A percentile compares a stretch with the other conserved stretches of the same genome.
Conservation (phyloP, 768 basidiomycete genomes). For the Dendrothele bispora region DNA sequence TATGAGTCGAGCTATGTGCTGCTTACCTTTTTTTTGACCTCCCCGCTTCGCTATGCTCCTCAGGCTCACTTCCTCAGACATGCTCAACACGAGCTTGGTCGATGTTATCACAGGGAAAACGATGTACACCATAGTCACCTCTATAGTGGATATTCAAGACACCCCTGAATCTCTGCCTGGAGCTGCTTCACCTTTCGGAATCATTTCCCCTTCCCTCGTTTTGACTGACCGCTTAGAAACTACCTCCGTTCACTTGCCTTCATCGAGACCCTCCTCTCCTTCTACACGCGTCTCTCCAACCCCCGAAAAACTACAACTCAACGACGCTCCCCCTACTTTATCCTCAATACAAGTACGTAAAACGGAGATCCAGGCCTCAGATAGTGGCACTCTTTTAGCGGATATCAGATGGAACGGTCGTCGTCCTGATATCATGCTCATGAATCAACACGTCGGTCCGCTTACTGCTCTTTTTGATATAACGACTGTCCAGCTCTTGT, state of each 20-base stretch:
- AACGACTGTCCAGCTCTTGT: constrained; percentile 56
- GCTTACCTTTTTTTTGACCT: not conserved
- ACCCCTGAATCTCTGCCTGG: constrained; percentile 17
- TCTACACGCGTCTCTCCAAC: constrained; percentile 2
- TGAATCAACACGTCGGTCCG: constrained; percentile 49
- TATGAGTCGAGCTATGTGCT: constrained; percentile 9
- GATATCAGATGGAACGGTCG: constrained; percentile 55
- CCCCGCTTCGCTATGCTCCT: constrained; percentile 44
- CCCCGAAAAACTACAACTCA: no score
- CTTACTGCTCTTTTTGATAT: constrained; percentile 59
- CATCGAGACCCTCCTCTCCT: constrained; percentile 4
- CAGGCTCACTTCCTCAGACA: constrained; percentile 57
- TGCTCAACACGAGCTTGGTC: constrained; percentile 55
- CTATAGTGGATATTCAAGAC: constrained; percentile 26
- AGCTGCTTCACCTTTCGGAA: not conserved
- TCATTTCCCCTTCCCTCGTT: no score
- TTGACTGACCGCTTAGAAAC: no score
- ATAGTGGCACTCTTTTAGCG: constrained; percentile 40
- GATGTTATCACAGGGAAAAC: constrained; percentile 50
- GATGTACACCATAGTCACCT: constrained; percentile 50
- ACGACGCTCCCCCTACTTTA: constrained; percentile 14
- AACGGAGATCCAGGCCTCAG: constrained; percentile 45
- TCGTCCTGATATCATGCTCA: constrained; percentile 52
- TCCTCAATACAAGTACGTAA: constrained; percentile 27
- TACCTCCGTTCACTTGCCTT: no score